Base-by-base conservation (phyloP, 2,329 filamentous ascomycete species). In the Akanthomyces uredinophilus region DNA sequence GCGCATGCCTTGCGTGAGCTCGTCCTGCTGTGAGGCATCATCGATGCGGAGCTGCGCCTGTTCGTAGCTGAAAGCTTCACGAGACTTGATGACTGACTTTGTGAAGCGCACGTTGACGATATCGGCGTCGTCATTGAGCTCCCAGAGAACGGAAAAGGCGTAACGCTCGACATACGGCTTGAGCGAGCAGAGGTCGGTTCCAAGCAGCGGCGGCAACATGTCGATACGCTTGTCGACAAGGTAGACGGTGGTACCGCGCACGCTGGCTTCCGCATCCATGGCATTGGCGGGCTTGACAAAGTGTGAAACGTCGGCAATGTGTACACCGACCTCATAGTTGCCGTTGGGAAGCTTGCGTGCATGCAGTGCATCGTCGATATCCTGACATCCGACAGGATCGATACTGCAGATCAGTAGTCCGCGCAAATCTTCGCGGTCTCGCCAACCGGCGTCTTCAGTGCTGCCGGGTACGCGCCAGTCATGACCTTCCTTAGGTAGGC, bases 261-360 rank as follows among this genome's bases (percentile, higher is more conserved):
- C 86, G 71, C 92, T 95, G 3, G 95, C 95, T 77, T 99, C 95
- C 53, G 87, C 85, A 73, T 99, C 96, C 95, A 99, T 99, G 60
- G 95, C 89, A 70, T 94, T 99, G 74, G 91, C 92, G 29, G 96
- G 93, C 76, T 95, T 96, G 70, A 99, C 95, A 72, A 99, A 99
- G 77, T 99, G 90, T 11, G 95, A 98, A n/a, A 99, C 95, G 74
- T 99, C 95, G 32, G 95, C 96, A 75, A 99, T 99, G 75, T 99
- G 96, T 18, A 99, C 95, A 66, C 95, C 95, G 11, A 99, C 92
- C 74, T 98, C 92, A 66, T 87, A 93, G 73, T 98, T 97, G 49
- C 96, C 95, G 70, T 98, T 98, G 0, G 92, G 88, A 24, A 99
- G 78, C 56, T 83, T 82, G 64, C 87, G 84, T 7, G 95, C 93